Evolutionary conservation across 2,329 filamentous ascomycete species (phyloP).

Genomic region (Stagonosporopsis tanaceti): DNA sequence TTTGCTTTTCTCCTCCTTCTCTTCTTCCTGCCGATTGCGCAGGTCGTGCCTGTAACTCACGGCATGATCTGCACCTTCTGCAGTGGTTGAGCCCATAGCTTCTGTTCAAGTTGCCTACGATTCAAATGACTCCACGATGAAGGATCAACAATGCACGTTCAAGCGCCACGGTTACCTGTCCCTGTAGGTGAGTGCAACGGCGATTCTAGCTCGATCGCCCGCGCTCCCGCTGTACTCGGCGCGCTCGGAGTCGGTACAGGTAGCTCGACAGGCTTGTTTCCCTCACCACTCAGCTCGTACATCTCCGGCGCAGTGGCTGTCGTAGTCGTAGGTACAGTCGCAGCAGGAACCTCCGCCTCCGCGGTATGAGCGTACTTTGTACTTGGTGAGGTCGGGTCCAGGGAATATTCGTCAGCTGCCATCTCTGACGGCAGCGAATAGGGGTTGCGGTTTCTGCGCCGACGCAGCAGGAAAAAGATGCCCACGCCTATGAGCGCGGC

Average conservation of each 20-base stretch:
- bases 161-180: background rate
- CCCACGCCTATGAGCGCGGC: conserved; percentile 11
- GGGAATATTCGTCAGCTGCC: conserved; percentile 4
- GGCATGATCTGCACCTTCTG: too few relatives aligned
- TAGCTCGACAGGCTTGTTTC: conserved; percentile 1
- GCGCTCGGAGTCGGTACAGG: background rate
- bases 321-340: background rate
- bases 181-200: background rate
- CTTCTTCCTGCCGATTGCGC: background rate
- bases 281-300: conserved; percentile 5
- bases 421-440: conserved; percentile 2
- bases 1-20: background rate
- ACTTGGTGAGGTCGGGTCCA: background rate
- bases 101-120: background rate
- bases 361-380: conserved; percentile 14
- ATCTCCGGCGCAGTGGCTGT: background rate
- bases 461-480: conserved; percentile 13
- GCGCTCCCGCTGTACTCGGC: background rate
- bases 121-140: too few relatives aligned
- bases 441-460: conserved; percentile 3
- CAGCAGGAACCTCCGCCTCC: background rate
- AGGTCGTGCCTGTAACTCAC: too few relatives aligned
- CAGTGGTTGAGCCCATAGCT: background rate
- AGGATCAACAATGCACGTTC: background rate
- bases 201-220: conserved; percentile 7